Percentiles rank a stretch among this genome's conserved stretches.
Conservation (phyloP, 2,329 filamentous ascomycete genomes). For the Macroventuria anomochaeta region DNA sequence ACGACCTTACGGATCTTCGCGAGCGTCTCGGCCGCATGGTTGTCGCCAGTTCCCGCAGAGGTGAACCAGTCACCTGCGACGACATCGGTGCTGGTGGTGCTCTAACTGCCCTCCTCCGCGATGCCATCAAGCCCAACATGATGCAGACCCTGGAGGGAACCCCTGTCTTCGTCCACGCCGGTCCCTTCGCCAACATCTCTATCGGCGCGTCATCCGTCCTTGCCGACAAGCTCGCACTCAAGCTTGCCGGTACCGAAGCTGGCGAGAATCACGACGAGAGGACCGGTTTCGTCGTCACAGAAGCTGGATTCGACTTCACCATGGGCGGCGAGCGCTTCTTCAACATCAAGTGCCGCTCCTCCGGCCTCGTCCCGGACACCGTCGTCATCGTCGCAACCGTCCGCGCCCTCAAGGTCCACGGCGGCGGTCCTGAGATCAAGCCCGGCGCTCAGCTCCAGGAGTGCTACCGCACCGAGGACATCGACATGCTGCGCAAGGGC, state of each 20-base stretch:
- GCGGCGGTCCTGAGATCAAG: slow-evolving; percentile 90
- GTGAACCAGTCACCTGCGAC: slow-evolving; percentile 93
- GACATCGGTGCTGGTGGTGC: slow-evolving; percentile 93
- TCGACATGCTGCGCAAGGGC: slow-evolving; percentile 85
- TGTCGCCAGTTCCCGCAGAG: slow-evolving; percentile 81
- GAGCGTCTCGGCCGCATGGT: slow-evolving; percentile 96
- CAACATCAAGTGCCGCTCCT: slow-evolving; percentile 99
- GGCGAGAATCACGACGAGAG: slow-evolving; percentile 85
- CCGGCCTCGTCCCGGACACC: slow-evolving; percentile 88
- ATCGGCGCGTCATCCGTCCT: slow-evolving; percentile 96
- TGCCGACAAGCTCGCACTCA: slow-evolving; percentile 92
- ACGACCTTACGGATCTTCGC: slow-evolving; percentile 83
- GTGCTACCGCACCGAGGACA: slow-evolving; percentile 91
- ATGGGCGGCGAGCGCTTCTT: slow-evolving; percentile 99
- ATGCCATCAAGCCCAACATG: slow-evolving; percentile 97
- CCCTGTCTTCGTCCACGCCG: slow-evolving; percentile 95
- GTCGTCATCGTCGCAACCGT: slow-evolving; percentile 96
- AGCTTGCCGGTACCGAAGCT: slow-evolving; percentile 91
- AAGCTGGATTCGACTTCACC: slow-evolving; percentile 98
- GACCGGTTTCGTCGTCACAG: slow-evolving; percentile 92
- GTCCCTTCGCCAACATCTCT: slow-evolving; percentile 97
- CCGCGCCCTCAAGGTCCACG: slow-evolving; percentile 94
- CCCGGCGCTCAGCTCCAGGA: slow-evolving; percentile 84
- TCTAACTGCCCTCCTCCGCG: slow-evolving; percentile 92
- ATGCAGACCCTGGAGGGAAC: slow-evolving; percentile 99